Conservation (phyloP, 2,329 filamentous ascomycete species). For the Colletotrichum cuscutae region DNA sequence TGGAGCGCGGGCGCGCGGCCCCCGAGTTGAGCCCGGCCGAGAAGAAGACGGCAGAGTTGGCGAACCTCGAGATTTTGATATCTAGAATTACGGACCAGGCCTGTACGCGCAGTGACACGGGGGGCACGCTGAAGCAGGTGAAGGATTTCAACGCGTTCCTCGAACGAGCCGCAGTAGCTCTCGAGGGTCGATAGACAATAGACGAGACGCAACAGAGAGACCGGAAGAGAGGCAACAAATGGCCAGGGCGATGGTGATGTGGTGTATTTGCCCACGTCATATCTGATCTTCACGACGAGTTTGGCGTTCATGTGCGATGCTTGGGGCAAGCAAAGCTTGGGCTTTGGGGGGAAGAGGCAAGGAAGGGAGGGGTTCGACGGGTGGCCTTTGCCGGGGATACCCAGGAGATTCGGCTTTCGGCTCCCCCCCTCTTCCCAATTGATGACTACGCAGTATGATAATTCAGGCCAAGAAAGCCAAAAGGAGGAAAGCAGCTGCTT, state of each 20-base stretch:
- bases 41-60: conserved; percentile 61
- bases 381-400: conserved; percentile 19
- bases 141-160: conserved; percentile 72
- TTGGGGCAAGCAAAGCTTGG: neutral
- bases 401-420: conserved; percentile 27
- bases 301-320: conserved; percentile 1
- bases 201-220: neutral
- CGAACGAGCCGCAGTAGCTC: conserved; percentile 66
- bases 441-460: conserved; percentile 12
- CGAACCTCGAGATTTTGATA: conserved; percentile 67
- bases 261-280: conserved; percentile 2
- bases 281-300: neutral
- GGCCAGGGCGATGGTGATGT: neutral
- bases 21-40: conserved; percentile 56
- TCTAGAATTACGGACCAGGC: conserved; percentile 65
- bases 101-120: conserved; percentile 58
- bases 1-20: conserved; percentile 61
- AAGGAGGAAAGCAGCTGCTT: neutral
- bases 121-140: conserved; percentile 66
- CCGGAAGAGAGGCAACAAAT: neutral
- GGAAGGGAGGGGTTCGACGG: neutral
- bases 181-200: conserved; percentile 52
- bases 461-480: neutral
- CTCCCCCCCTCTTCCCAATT: neutral
- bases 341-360: neutral